Base-by-base conservation (phyloP, 2,329 filamentous ascomycete genomes). In the Alternaria arbusti region DNA sequence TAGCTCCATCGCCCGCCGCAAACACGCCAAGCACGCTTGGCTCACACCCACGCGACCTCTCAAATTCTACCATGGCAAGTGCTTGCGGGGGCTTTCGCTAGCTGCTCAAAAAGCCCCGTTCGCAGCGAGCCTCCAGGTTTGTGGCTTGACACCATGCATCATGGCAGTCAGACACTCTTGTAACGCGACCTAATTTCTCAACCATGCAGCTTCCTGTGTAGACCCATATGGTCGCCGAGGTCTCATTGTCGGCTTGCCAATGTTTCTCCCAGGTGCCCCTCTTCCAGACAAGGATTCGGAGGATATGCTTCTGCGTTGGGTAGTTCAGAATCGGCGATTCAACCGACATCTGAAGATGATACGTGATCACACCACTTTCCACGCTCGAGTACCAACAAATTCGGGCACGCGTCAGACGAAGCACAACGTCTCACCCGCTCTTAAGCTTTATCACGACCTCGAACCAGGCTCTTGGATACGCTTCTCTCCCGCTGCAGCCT, bases 41-140 rank as follows among this genome's bases (percentile, higher is more conserved):
- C 74, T 76, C 63, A 64, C 47, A 50, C 54, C 68, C 74, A 78
- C 73, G 75, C 73, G 75, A 72, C 46, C 44, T 57, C 61, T 64
- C 64, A 63, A 62, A 70, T 63, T 64, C 69, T 64, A 67, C n/a
- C 12, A 6, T 15, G 49, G 20, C 44, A 40, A 54, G 25, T 52
- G 57, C 61, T 58, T 58, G 54, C 55, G 62, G 61, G 40, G 67
- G 66, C 30, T 64, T 54, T 69, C 49, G 64, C 66, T 69, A 70
- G 64, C 57, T 63, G 59, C 44, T 59, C 51, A 28, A 49, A 54
- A 54, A 54, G 45, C 30, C 43, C 12, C 36, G 52, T 55, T 58
- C 54, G 61, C 50, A 60, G 51, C 61, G 49, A 62, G 25, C 52
- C 63, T 62, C 67, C 61, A 49, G 59, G 59, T 61, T 51, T 56